These are phyloP conservation scores for Carallia pectinifolia DNA, from an alignment of 345 rosid genomes.

Conservation along the genomic window DNA sequence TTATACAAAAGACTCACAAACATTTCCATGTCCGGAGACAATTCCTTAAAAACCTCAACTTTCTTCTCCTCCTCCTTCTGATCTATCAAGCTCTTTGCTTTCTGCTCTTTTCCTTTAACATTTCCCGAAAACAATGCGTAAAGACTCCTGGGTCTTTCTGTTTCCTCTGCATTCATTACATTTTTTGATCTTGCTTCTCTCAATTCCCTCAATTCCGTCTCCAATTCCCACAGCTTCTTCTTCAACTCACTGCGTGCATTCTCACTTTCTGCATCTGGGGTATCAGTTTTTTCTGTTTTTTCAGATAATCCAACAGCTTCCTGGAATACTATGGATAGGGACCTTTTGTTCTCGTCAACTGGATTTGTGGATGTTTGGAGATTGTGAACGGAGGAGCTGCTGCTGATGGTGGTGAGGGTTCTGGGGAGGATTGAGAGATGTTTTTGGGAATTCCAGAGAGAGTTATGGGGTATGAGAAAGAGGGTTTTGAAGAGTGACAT, in stretches of 20 bases:
- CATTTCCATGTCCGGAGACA: constrained; percentile 46
- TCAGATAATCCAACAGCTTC: constrained; percentile 53
- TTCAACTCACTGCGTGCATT: constrained; percentile 31
- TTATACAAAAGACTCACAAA: constrained; percentile 53
- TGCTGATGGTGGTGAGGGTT: too few species aligned
- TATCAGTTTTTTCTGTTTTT: constrained; percentile 23
- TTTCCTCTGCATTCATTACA: constrained; percentile 2
- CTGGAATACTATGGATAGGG: constrained; percentile 45
- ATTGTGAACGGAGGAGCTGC: neutral
- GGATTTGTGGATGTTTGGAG: constrained; percentile 1
- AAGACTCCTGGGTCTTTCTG: constrained; percentile 20
- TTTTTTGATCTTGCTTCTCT: constrained; percentile 14
- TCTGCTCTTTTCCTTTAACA: constrained; percentile 3
- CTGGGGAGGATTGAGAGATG: too few species aligned
- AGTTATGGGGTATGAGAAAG: too few species aligned
- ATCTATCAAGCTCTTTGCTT: neutral
- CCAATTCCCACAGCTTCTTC: constrained; percentile 41
- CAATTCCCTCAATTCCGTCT: constrained; percentile 39
- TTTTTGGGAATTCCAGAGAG: too few species aligned
- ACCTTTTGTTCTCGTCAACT: constrained; percentile 22
- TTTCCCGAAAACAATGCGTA: constrained; percentile 23
- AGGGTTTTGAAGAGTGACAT: too few species aligned
- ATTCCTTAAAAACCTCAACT: constrained; percentile 43
- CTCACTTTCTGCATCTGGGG: constrained; percentile 11
- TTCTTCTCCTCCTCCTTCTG: neutral